phyloP scores from a whole-genome alignment of 2,329 filamentous ascomycete genomes.

The Peltaster fructicola region DNA sequence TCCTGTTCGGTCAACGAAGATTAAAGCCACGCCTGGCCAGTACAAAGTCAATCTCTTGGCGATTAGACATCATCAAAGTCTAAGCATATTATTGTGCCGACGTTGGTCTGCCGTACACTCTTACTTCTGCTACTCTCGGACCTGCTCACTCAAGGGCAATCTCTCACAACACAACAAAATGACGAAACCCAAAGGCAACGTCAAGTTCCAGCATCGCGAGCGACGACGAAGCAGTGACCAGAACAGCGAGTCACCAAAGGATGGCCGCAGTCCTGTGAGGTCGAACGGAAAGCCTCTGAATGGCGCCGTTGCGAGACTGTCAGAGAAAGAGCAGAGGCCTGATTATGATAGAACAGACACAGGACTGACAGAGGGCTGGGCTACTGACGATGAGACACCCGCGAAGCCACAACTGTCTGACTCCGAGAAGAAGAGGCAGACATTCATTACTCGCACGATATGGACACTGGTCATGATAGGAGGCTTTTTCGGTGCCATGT shows the following conservation, averaged over 20 bases:
- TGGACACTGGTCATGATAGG: slow-evolving; percentile 98
- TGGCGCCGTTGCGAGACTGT: too few species aligned
- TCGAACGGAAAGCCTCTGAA: slow-evolving; percentile 21
- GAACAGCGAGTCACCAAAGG: slow-evolving; percentile 35
- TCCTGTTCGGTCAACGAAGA: too few species aligned
- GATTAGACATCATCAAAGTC: too few species aligned
- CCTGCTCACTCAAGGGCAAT: too few species aligned
- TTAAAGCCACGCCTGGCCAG: too few species aligned
- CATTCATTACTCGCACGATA: slow-evolving; percentile 89
- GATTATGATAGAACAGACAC: slow-evolving; percentile 11
- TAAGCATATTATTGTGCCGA: too few species aligned
- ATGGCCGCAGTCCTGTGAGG: slow-evolving; percentile 28
- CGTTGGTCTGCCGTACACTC: too few species aligned
- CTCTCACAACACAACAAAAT: slow-evolving; percentile 16
- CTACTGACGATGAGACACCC: slow-evolving; percentile 17
- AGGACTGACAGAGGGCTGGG: slow-evolving; percentile 15
- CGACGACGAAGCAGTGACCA: slow-evolving; percentile 44
- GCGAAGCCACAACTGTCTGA: slow-evolving; percentile 32
- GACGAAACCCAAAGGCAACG: slow-evolving; percentile 38
- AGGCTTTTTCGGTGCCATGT: slow-evolving; percentile 78
- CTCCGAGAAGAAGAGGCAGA: slow-evolving; percentile 97
- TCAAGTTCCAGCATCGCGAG: slow-evolving; percentile 41
- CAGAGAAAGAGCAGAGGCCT: slow-evolving; percentile 9
- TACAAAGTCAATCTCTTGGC: too few species aligned
- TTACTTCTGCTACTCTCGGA: too few species aligned